Conservation (phyloP, 805 yeast genomes). For the Maudiozyma barnettii region DNA sequence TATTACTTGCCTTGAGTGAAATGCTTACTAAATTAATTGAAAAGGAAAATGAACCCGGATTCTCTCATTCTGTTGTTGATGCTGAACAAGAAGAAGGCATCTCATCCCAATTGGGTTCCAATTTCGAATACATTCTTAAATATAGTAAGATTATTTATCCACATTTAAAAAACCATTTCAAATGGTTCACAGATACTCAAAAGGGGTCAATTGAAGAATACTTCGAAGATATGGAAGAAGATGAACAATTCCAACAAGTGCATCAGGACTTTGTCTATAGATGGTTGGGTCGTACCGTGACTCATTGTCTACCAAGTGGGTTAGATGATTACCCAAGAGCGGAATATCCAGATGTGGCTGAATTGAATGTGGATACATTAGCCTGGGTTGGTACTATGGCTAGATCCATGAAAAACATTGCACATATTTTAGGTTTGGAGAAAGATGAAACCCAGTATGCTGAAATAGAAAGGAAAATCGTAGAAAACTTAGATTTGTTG, state of each 20-base stretch:
- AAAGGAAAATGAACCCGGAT: slow-evolving; percentile 6
- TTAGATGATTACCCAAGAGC: slow-evolving; percentile 93
- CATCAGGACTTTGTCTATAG: slow-evolving; percentile 60
- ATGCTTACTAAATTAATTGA: slow-evolving; percentile 39
- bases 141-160: slow-evolving; percentile 68
- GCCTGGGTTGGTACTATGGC: slow-evolving; percentile 95
- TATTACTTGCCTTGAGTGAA: slow-evolving; percentile 62
- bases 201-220: slow-evolving; percentile 64
- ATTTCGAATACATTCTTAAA: slow-evolving; percentile 49
- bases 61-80: slow-evolving; percentile 2
- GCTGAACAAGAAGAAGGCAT: slow-evolving; percentile 17
- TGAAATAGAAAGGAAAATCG: slow-evolving; percentile 45
- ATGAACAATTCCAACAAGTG: slow-evolving; percentile 28
- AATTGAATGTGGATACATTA: slow-evolving; percentile 78
- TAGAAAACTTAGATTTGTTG: slow-evolving; percentile 54
- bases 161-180: slow-evolving; percentile 61
- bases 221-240: slow-evolving; percentile 32
- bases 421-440: slow-evolving; percentile 46
- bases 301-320: slow-evolving; percentile 87
- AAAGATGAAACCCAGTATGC: slow-evolving; percentile 52
- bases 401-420: slow-evolving; percentile 64
- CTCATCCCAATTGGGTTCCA: slow-evolving; percentile 36
- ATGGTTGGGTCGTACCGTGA: slow-evolving; percentile 86
- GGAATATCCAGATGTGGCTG: slow-evolving; percentile 71
- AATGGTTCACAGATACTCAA: slow-evolving; percentile 80